Base-by-base conservation (phyloP, 108 stramenopile genomes). In the Nitzschia sp. region DNA sequence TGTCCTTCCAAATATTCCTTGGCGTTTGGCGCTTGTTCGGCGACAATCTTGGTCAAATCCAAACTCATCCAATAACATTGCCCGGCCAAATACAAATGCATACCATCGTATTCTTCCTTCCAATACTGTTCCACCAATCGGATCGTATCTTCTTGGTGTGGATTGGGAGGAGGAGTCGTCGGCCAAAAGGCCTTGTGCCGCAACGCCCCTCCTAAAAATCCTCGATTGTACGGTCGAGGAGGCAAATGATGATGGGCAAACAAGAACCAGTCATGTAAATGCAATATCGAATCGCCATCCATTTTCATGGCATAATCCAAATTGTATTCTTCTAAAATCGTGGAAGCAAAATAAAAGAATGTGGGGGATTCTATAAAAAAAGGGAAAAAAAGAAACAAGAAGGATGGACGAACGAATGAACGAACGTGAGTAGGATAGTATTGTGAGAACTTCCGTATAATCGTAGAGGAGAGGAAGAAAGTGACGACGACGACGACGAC, bases 41-140 rank as follows among this genome's bases (percentile, higher is more conserved):
- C 57, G 0, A 82, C 68, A 25, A 66, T 55, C 27, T 56, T n/a
- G 19, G 53, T 61, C 59, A 82, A 58, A 58, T 82, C 73, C 32
- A 35, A 63, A 9, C 63, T 66, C 34, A 82, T 30, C 3, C 77
- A 30, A 55, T 82, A 82, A 26, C 73, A 59, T 58, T 82, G 81
- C 23, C 81, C 81, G 2, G 81, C 81, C 65, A 77, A 34, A 71
- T 77, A 82, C 50, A 82, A 53, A 57, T 82, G 81, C 6, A 77
- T 66, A 22, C 69, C 64, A n/a, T 77, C 81, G 23, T 54, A 77
- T 58, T 77, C 44, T 8, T 60, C 23, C 0, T 62, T 52, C 66
- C 77, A 77, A 47, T 61, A 77, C 8, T 44, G 45, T 68, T 74
- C 73, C n/a, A n/a, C n/a, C 23, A 60, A 58, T 19, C 57, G 66